Evolutionary conservation across 495 filamentous ascomycete species (phyloP).

Genomic region (Aspergillus sparsus): DNA sequence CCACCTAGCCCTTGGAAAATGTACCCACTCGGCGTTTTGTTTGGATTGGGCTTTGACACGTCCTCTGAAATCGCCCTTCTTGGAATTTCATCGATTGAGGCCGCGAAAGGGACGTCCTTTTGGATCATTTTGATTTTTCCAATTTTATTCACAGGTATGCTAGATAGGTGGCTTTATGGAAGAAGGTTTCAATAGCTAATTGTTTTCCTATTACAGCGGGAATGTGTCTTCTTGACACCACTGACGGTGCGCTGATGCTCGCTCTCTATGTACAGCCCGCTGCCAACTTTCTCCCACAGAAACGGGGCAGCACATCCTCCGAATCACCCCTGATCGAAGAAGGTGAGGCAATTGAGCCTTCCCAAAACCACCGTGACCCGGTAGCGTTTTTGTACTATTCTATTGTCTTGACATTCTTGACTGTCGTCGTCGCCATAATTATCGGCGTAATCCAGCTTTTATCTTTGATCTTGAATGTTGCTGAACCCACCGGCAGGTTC

Average conservation of each 20-base stretch:
- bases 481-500: conserved; percentile 70
- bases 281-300: conserved; percentile 46
- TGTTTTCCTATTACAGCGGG: conserved; percentile 52
- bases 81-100: conserved; percentile 85
- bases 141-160: conserved; percentile 78
- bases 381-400: conserved; percentile 94
- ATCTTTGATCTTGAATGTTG: conserved; percentile 71
- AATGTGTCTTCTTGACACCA: conserved; percentile 90
- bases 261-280: conserved; percentile 75
- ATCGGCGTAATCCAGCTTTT: conserved; percentile 87
- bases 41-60: conserved; percentile 95
- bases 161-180: background rate
- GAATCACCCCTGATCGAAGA: conserved; percentile 19
- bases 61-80: conserved; percentile 91
- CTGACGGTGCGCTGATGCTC: conserved; percentile 94
- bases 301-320: conserved; percentile 26
- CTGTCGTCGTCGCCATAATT: conserved; percentile 80
- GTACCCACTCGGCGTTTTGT: conserved; percentile 85
- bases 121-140: conserved; percentile 97
- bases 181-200: too few species aligned
- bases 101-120: conserved; percentile 78
- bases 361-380: conserved; percentile 59
- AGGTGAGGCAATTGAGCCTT: conserved; percentile 29
- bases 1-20: conserved; percentile 83
- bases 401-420: conserved; percentile 82